Conservation (phyloP, 78 protist genomes). For the Dictyostelium capitatum region DNA sequence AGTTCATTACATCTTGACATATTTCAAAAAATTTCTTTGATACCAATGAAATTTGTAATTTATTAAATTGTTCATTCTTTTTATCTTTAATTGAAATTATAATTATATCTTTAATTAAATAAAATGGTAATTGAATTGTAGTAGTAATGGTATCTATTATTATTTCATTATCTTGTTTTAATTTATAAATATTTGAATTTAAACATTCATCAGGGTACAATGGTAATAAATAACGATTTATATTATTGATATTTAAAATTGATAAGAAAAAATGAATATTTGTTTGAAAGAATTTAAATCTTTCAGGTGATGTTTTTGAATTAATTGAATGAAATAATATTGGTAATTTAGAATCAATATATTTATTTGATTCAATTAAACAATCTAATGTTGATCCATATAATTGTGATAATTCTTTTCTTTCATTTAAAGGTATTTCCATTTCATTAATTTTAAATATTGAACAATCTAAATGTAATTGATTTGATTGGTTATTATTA, state of each 20-base stretch:
- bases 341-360: neutral
- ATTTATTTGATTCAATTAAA: neutral
- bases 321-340: neutral
- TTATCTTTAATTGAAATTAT: neutral
- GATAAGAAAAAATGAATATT: neutral
- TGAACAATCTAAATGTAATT: too few relatives aligned
- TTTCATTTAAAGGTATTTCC: neutral
- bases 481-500: too few relatives aligned
- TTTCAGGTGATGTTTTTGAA: neutral
- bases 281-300: neutral
- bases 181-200: neutral
- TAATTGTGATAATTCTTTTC: neutral
- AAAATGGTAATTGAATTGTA: neutral
- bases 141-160: too few relatives aligned
- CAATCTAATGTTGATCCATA: neutral
- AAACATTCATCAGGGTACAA: neutral
- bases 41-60: constrained; percentile 1
- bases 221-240: neutral
- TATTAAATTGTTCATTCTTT: neutral
- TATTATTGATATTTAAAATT: neutral
- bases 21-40: neutral
- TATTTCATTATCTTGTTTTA: neutral
- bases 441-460: neutral
- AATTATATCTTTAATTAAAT: constrained; percentile 2
- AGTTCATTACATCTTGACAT: neutral